Percentiles rank a stretch among this genome's conserved stretches.
Evolutionary conservation across 2,329 filamentous ascomycete species (phyloP).

Genomic region (Sphaerulina musiva): DNA sequence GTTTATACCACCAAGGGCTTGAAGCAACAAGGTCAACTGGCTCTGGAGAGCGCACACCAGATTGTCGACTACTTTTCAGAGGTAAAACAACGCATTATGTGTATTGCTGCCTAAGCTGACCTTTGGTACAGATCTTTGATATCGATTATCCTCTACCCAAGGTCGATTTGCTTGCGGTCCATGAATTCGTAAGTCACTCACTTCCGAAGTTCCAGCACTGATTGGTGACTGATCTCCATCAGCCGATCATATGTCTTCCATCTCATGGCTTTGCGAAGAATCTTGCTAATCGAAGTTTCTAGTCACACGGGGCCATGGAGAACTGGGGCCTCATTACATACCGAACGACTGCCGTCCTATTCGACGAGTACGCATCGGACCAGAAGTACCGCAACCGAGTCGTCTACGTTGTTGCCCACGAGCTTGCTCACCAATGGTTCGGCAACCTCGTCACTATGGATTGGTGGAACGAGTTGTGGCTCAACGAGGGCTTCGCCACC

Average conservation of each 20-base stretch:
- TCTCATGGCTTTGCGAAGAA: neutral
- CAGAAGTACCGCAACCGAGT: conserved; percentile 86
- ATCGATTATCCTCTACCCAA: conserved; percentile 93
- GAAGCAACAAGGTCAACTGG: conserved; percentile 84
- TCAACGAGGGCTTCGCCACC: conserved; percentile 91
- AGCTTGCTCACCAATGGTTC: conserved; percentile 95
- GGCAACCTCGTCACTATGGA: conserved; percentile 95
- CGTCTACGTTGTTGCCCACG: conserved; percentile 96
- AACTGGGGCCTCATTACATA: conserved; percentile 97
- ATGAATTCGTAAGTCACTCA: conserved; percentile 69
- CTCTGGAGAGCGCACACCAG: conserved; percentile 83
- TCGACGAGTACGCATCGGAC: conserved; percentile 86
- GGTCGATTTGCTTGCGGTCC: conserved; percentile 81
- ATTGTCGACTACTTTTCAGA: conserved; percentile 96
- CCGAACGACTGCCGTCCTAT: conserved; percentile 84
- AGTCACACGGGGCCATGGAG: conserved; percentile 76
- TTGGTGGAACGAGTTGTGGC: conserved; percentile 72
- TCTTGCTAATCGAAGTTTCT: conserved; percentile 39
- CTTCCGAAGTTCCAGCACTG: neutral
- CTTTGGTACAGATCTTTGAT: conserved; percentile 57
- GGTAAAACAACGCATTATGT: conserved; percentile 25
- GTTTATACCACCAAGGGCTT: conserved; percentile 95
- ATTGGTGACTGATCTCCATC: conserved; percentile 19
- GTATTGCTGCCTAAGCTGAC: conserved; percentile 7
- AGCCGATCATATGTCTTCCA: conserved; percentile 41